Percentiles rank a stretch among this genome's conserved stretches.
Evolutionary conservation across 1,284 basidiomycete genomes (phyloP).

Genomic region (Cystobasidiaceae sp.): DNA sequence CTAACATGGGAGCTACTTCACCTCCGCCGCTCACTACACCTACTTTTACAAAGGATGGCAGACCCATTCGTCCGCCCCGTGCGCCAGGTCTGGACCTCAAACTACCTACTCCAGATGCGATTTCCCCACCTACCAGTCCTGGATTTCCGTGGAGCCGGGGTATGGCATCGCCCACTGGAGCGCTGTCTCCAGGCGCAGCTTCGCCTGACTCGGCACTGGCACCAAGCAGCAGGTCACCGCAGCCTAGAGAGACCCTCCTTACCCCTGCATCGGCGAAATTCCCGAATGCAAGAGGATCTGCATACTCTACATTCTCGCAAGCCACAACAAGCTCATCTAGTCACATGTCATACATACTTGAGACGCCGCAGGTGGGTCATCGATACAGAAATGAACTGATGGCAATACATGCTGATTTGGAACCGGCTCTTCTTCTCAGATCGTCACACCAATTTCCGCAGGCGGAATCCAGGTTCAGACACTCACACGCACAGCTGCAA

Average conservation of each 20-base stretch:
- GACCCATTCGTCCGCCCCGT: conserved; percentile 41
- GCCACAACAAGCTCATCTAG: conserved; percentile 34
- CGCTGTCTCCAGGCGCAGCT: too few relatives aligned
- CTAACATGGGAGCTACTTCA: background rate
- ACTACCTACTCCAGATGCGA: conserved; percentile 35
- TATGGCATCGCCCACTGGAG: too few relatives aligned
- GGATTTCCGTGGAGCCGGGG: conserved; percentile 7
- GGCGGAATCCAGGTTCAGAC: conserved; percentile 23
- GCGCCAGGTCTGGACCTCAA: conserved; percentile 42
- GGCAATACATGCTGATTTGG: too few relatives aligned
- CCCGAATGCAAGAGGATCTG: conserved; percentile 10
- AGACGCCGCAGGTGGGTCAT: conserved; percentile 42
- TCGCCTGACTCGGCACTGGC: too few relatives aligned
- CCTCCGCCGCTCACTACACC: conserved; percentile 20
- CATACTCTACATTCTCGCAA: conserved; percentile 33
- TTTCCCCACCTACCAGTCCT: conserved; percentile 24
- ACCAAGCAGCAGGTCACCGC: background rate
- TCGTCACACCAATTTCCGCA: conserved; percentile 31
- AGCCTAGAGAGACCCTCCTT: conserved; percentile 9
- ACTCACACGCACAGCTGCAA: conserved; percentile 16
- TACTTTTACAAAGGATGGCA: conserved; percentile 31
- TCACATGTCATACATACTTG: conserved; percentile 44
- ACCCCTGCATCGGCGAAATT: conserved; percentile 23
- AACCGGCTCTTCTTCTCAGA: too few relatives aligned
- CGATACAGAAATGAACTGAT: too few relatives aligned